Conservation (phyloP, 108 stramenopile species). For the Cyclotella cryptica region DNA sequence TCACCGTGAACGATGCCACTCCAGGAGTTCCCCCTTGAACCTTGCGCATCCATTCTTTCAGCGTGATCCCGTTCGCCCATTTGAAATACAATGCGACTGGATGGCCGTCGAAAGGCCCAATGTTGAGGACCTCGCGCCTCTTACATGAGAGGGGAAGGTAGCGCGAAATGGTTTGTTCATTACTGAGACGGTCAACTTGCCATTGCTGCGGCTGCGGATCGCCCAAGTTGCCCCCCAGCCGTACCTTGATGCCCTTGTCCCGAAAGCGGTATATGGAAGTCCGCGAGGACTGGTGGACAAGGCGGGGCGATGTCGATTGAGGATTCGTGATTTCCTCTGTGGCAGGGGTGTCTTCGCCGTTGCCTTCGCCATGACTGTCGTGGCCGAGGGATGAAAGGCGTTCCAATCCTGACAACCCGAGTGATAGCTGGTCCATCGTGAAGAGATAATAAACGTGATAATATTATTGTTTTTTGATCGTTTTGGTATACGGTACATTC, state of each 20-base stretch:
- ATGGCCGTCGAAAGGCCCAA: constrained; percentile 3
- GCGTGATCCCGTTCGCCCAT: constrained; percentile 36
- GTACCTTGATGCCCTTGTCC: constrained; percentile 14
- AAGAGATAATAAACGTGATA: too few relatives aligned
- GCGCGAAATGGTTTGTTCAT: constrained; percentile 17
- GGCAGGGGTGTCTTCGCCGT: too few relatives aligned
- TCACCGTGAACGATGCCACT: too few relatives aligned
- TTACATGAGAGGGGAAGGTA: constrained; percentile 5
- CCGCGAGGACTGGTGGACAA: constrained; percentile 1
- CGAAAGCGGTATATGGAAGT: constrained; percentile 12
- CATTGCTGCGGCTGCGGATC: not conserved
- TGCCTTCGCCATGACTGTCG: too few relatives aligned
- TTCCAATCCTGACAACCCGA: too few relatives aligned
- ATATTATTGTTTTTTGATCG: too few relatives aligned
- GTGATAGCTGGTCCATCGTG: too few relatives aligned
- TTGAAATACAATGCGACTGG: constrained; percentile 27
- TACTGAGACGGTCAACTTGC: not conserved
- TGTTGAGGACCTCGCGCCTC: not conserved
- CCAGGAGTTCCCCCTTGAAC: not conserved
- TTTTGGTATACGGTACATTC: too few relatives aligned
- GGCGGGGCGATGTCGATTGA: too few relatives aligned
- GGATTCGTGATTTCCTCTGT: too few relatives aligned
- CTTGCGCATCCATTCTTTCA: constrained; percentile 23
- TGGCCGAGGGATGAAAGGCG: too few relatives aligned
- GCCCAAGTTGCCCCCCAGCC: not conserved